Percentiles rank a stretch among this genome's conserved stretches.
phyloP scores from a whole-genome alignment of 345 rosid species.

The Draba incana region DNA sequence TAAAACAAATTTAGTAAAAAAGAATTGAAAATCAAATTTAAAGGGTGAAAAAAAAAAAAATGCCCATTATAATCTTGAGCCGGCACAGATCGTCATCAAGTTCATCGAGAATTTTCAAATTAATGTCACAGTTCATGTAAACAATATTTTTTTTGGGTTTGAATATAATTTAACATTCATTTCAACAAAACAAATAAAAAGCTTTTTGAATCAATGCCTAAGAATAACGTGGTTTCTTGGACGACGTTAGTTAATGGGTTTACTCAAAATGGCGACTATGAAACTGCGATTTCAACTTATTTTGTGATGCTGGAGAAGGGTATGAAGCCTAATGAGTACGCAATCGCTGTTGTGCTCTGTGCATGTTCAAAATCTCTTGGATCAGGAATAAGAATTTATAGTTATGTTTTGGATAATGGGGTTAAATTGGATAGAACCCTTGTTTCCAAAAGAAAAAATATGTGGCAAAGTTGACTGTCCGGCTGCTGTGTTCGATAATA shows the following conservation, averaged over 20 bases:
- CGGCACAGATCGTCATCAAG: too few relatives aligned
- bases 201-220: constrained; percentile 57
- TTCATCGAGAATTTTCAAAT: too few relatives aligned
- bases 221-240: constrained; percentile 61
- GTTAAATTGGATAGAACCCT: constrained; percentile 48
- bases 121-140: too few relatives aligned
- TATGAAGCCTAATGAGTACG: constrained; percentile 51
- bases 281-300: constrained; percentile 53
- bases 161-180: too few relatives aligned
- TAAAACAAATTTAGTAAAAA: too few relatives aligned
- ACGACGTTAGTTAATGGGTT: constrained; percentile 59
- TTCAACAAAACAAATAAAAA: too few relatives aligned
- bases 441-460: constrained; percentile 71
- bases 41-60: too few relatives aligned
- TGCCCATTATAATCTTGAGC: too few relatives aligned
- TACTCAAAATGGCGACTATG: constrained; percentile 45
- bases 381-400: constrained; percentile 52
- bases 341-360: constrained; percentile 58
- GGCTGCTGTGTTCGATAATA: constrained; percentile 52
- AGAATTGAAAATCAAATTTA: too few relatives aligned
- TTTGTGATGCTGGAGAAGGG: constrained; percentile 58
- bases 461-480: constrained; percentile 64
- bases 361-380: constrained; percentile 66
- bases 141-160: too few relatives aligned
- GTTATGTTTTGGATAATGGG: constrained; percentile 48